phyloP scores from a whole-genome alignment of 1,139 yeast genomes.

The Wickerhamomyces sp. region DNA sequence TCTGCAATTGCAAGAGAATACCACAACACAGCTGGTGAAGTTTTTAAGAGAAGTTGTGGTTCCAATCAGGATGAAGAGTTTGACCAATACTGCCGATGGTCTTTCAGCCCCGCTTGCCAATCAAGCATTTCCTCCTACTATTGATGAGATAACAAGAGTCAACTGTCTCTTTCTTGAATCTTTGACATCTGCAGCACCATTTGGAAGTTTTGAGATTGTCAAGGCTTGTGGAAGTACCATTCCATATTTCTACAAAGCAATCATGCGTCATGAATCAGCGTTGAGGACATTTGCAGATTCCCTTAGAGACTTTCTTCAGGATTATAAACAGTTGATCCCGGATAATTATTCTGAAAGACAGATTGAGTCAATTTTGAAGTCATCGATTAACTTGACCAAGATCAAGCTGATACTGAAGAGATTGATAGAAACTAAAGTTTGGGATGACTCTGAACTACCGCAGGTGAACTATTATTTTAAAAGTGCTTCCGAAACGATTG shows the following conservation, averaged over 20 bases:
- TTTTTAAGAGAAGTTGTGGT: constrained; percentile 74
- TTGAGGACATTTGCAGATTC: constrained; percentile 48
- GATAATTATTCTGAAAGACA: constrained; percentile 46
- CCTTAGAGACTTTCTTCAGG: constrained; percentile 30
- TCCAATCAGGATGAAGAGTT: constrained; percentile 68
- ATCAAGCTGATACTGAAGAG: constrained; percentile 64
- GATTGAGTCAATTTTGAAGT: constrained; percentile 64
- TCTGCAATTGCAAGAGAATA: constrained; percentile 63
- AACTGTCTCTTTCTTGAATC: constrained; percentile 81
- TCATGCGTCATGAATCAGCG: constrained; percentile 91
- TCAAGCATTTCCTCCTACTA: constrained; percentile 85
- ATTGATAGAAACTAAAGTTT: constrained; percentile 37
- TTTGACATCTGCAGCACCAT: constrained; percentile 57
- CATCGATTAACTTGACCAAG: constrained; percentile 62
- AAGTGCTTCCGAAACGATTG: constrained; percentile 60
- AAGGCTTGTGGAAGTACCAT: constrained; percentile 75
- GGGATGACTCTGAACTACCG: constrained; percentile 33
- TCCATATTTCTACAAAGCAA: constrained; percentile 89
- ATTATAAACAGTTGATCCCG: constrained; percentile 22
- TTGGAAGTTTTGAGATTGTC: constrained; percentile 69
- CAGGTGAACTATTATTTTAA: constrained; percentile 41
- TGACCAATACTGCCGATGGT: constrained; percentile 47
- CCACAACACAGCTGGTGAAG: constrained; percentile 64
- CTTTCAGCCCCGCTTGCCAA: constrained; percentile 61
- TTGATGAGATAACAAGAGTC: constrained; percentile 86